Percentiles rank a stretch among this genome's conserved stretches.
Conservation (phyloP, 352 stramenopile species). For the Pythium phragmitis region DNA sequence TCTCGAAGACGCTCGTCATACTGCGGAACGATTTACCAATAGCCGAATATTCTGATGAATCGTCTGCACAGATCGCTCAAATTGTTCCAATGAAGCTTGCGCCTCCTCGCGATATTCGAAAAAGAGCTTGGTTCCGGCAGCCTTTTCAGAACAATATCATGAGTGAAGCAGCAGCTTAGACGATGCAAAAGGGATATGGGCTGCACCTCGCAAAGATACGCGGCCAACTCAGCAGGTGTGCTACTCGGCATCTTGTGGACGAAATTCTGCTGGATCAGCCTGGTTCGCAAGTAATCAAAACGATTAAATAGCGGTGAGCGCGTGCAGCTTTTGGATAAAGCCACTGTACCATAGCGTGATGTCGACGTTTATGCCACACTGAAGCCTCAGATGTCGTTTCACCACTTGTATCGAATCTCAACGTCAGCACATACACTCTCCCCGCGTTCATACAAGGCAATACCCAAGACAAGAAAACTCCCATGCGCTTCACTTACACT, state of each 20-base stretch:
- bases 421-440: neutral
- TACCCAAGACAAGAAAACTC: neutral
- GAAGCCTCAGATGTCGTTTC: slow-evolving; percentile 35
- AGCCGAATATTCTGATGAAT: slow-evolving; percentile 25
- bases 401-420: slow-evolving; percentile 26
- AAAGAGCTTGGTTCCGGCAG: slow-evolving; percentile 38
- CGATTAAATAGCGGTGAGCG: too few relatives aligned
- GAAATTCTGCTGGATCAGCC: slow-evolving; percentile 46
- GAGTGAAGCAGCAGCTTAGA: neutral
- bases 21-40: slow-evolving; percentile 7
- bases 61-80: slow-evolving; percentile 18
- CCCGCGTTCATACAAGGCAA: too few relatives aligned
- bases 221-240: slow-evolving; percentile 32
- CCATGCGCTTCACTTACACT: slow-evolving; percentile 24
- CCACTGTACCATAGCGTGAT: slow-evolving; percentile 36
- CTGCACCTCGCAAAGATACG: slow-evolving; percentile 40
- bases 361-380: slow-evolving; percentile 46
- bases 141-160: slow-evolving; percentile 12
- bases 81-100: slow-evolving; percentile 19
- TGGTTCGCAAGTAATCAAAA: slow-evolving; percentile 1
- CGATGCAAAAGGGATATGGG: neutral
- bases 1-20: neutral
- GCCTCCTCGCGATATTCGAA: slow-evolving; percentile 40
- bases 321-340: neutral
- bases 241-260: slow-evolving; percentile 38